Conservation (phyloP, 768 basidiomycete genomes). For the Chalciporus piperatus region DNA sequence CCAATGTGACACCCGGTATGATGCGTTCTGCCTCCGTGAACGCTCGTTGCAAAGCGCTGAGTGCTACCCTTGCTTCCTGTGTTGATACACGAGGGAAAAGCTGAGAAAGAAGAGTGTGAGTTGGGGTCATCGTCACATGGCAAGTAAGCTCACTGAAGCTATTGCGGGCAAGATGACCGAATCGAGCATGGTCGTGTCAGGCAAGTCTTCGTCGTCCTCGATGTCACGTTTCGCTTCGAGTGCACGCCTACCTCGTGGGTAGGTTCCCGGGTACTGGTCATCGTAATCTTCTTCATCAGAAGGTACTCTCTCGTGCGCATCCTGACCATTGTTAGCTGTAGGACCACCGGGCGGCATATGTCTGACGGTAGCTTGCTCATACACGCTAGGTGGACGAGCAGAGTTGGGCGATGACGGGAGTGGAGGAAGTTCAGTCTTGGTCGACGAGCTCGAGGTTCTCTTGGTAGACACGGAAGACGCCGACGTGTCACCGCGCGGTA, state of each 20-base stretch:
- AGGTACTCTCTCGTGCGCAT: slow-evolving; percentile 42
- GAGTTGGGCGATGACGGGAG: slow-evolving; percentile 44
- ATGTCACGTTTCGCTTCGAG: slow-evolving; percentile 35
- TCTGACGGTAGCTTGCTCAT: slow-evolving; percentile 68
- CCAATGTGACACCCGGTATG: slow-evolving; percentile 92
- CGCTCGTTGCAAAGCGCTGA: slow-evolving; percentile 84
- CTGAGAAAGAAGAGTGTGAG: slow-evolving; percentile 39
- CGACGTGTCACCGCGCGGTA: slow-evolving; percentile 39
- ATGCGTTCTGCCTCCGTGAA: slow-evolving; percentile 94
- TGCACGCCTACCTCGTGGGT: slow-evolving; percentile 43
- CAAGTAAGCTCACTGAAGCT: slow-evolving; percentile 66
- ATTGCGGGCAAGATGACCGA: slow-evolving; percentile 96
- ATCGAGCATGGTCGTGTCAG: slow-evolving; percentile 91
- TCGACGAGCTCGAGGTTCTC: slow-evolving; percentile 40
- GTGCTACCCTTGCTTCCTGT: slow-evolving; percentile 84
- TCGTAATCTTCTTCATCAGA: slow-evolving; percentile 69
- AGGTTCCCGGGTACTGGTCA: slow-evolving; percentile 51
- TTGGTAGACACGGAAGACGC: slow-evolving; percentile 34
- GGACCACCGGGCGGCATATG: slow-evolving; percentile 42
- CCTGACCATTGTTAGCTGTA: slow-evolving; percentile 22
- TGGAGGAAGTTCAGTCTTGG: slow-evolving; percentile 62
- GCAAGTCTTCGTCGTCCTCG: slow-evolving; percentile 55
- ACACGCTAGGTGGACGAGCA: slow-evolving; percentile 33
- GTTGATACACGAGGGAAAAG: slow-evolving; percentile 90
- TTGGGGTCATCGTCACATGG: neutral